A percentile compares a stretch with the other conserved stretches of the same genome.
phyloP scores from a whole-genome alignment of 1,139 yeast species.

The Suhomyces yuchorum region DNA sequence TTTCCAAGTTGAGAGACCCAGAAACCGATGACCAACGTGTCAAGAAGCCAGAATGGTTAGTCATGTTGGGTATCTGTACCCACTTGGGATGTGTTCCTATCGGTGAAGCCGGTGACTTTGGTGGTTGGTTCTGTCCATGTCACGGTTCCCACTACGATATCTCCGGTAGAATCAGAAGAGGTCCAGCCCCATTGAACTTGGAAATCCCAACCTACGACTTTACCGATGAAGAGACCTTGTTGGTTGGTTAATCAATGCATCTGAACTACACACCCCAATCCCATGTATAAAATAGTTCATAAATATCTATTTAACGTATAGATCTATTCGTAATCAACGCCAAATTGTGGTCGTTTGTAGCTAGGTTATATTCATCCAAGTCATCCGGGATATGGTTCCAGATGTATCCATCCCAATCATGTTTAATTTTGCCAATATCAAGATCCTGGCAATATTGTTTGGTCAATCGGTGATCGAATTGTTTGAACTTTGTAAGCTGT shows the following conservation, averaged over 20 bases:
- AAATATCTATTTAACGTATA: slow-evolving; percentile 10
- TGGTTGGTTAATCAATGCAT: slow-evolving; percentile 54
- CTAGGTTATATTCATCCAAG: slow-evolving; percentile 17
- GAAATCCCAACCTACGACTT: slow-evolving; percentile 94
- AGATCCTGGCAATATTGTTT: slow-evolving; percentile 4
- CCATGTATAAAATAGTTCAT: slow-evolving; percentile 16
- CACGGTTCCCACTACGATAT: slow-evolving; percentile 99
- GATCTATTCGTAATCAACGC: slow-evolving; percentile 9
- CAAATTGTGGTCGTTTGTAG: slow-evolving; percentile 1
- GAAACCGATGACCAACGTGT: slow-evolving; percentile 92
- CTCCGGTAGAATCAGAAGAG: slow-evolving; percentile 99
- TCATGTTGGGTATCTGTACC: slow-evolving; percentile 99
- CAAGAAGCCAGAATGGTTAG: slow-evolving; percentile 95
- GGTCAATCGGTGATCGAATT: slow-evolving; percentile 8
- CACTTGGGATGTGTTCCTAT: slow-evolving; percentile 99
- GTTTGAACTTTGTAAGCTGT: slow-evolving; percentile 22
- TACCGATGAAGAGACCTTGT: slow-evolving; percentile 72
- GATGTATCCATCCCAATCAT: slow-evolving; percentile 23
- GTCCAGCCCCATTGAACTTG: slow-evolving; percentile 99
- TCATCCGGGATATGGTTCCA: slow-evolving; percentile 51
- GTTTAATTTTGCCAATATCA: slow-evolving; percentile 23
- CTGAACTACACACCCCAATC: slow-evolving; percentile 7
- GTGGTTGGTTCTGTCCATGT: slow-evolving; percentile 99
- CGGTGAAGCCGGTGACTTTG: slow-evolving; percentile 99
- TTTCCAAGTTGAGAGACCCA: slow-evolving; percentile 86